Conservation (phyloP, 306 rosid species). For the Boehmeria nivea region DNA sequence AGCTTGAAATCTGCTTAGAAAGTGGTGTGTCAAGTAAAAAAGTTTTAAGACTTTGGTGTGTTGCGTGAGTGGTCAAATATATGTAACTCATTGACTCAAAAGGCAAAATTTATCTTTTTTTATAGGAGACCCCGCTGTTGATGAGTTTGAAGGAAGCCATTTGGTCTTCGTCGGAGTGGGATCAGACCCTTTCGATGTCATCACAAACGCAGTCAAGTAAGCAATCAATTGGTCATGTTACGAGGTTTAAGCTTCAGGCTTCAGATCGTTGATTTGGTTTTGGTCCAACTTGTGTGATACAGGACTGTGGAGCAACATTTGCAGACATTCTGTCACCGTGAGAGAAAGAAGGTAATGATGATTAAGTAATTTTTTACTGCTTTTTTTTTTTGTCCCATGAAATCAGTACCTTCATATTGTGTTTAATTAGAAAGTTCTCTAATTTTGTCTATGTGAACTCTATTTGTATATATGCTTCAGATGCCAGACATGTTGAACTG, state of each 20-base stretch:
- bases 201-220: conserved; percentile 75
- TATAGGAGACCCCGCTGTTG: conserved; percentile 77
- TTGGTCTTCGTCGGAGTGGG: conserved; percentile 73
- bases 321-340: conserved; percentile 72
- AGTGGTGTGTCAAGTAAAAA: conserved; percentile 64
- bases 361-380: too few species aligned
- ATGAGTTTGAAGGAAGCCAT: conserved; percentile 76
- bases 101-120: too few species aligned
- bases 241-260: neutral
- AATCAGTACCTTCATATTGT: too few species aligned
- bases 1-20: conserved; percentile 86
- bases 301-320: conserved; percentile 81
- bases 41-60: too few species aligned
- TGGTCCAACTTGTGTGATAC: conserved; percentile 7
- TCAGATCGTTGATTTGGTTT: conserved; percentile 2
- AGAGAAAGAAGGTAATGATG: conserved; percentile 80
- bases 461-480: too few species aligned
- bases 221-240: conserved; percentile 13
- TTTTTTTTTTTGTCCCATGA: too few species aligned
- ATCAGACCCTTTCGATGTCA: conserved; percentile 78
- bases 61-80: too few species aligned
- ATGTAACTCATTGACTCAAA: too few species aligned
- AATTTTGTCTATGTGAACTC: too few species aligned
- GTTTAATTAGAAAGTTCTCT: too few species aligned
- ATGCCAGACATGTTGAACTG: conserved; percentile 43